A percentile compares a stretch with the other conserved stretches of the same genome.
Conservation (phyloP, 352 stramenopile species). For the Phytophthora boehmeriae region DNA sequence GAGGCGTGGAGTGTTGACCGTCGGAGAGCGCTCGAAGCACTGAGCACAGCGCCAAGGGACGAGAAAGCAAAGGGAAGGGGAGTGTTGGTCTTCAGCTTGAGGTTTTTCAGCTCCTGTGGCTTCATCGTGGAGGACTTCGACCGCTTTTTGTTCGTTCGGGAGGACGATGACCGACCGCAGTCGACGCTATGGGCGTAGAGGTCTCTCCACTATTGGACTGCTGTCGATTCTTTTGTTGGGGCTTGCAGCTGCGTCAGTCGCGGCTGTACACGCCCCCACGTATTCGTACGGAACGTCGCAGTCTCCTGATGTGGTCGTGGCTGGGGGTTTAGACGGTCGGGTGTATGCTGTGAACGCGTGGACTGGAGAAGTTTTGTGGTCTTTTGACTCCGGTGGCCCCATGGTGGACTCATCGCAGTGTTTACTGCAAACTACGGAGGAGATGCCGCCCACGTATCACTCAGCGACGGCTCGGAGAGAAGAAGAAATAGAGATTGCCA, state of each 20-base stretch:
- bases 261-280: constrained; percentile 3
- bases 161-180: neutral
- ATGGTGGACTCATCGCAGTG: constrained; percentile 80
- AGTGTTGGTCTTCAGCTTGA: constrained; percentile 11
- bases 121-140: neutral
- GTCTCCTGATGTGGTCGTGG: constrained; percentile 60
- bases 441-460: constrained; percentile 20
- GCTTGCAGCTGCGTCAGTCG: constrained; percentile 1
- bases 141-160: neutral
- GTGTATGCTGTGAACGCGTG: constrained; percentile 83
- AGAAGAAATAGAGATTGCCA: constrained; percentile 10
- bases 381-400: constrained; percentile 81
- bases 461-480: constrained; percentile 3
- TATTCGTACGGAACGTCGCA: constrained; percentile 27
- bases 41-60: too few species aligned
- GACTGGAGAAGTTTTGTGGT: constrained; percentile 80
- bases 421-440: constrained; percentile 10
- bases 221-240: neutral
- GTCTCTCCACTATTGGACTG: neutral
- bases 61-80: too few species aligned
- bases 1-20: too few species aligned
- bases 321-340: constrained; percentile 74
- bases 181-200: too few species aligned
- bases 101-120: neutral
- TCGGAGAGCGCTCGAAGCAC: too few species aligned